These are phyloP conservation scores for Paragyromitra xinjiangensis DNA, from an alignment of 495 filamentous ascomycete species.

Conservation along the genomic window DNA sequence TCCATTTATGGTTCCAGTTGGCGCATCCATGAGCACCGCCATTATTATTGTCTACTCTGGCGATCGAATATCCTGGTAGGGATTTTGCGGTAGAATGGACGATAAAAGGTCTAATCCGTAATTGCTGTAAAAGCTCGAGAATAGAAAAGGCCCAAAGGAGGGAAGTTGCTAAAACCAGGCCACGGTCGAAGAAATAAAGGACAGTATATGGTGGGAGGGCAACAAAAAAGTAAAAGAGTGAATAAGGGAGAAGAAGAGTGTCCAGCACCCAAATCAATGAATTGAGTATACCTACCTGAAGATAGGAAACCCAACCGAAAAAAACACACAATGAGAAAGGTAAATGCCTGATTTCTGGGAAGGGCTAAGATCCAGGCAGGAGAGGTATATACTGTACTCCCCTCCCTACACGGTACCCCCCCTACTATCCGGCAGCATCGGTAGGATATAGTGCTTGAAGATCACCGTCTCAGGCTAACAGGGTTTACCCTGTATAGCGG, in stretches of 20 bases:
- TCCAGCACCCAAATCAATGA: constrained; percentile 24
- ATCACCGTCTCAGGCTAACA: constrained; percentile 17
- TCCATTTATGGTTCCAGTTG: not conserved
- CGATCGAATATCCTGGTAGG: not conserved
- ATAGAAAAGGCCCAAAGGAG: not conserved
- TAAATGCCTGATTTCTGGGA: constrained; percentile 27
- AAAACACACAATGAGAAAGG: constrained; percentile 10
- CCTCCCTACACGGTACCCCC: constrained; percentile 3
- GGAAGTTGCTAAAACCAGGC: not conserved
- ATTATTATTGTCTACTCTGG: not conserved
- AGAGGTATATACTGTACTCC: constrained; percentile 25
- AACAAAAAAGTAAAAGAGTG: constrained; percentile 13
- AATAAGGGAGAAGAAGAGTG: constrained; percentile 16
- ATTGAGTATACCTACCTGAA: constrained; percentile 9
- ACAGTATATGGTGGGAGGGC: not conserved
- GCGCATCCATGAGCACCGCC: not conserved
- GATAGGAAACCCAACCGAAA: constrained; percentile 17
- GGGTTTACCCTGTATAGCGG: constrained; percentile 18
- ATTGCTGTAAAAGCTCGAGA: constrained; percentile 10
- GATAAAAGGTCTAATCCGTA: not conserved
- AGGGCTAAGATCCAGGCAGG: constrained; percentile 7
- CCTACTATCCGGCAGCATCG: not conserved
- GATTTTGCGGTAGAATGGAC: not conserved
- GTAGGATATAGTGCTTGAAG: constrained; percentile 1
- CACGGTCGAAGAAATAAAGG: constrained; percentile 10